Conservation (phyloP, 352 stramenopile genomes). For the Aphanomyces cochlioides region DNA sequence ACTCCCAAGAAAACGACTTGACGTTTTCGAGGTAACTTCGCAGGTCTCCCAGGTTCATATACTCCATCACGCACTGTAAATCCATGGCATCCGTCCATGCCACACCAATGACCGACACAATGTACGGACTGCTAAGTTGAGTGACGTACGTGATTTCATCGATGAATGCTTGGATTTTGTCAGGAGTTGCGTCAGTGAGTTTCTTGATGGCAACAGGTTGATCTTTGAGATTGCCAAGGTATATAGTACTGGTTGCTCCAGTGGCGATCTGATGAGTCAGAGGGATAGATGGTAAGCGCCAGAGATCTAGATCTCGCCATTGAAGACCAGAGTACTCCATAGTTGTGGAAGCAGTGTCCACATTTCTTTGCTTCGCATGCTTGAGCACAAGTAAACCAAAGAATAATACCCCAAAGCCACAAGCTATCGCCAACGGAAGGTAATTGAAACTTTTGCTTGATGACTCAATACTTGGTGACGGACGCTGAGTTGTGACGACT, state of each 20-base stretch:
- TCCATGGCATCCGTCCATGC: conserved; percentile 13
- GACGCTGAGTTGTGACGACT: not conserved
- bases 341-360: not conserved
- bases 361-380: not conserved
- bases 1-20: not conserved
- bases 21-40: not conserved
- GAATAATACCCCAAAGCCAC: not conserved
- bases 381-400: not conserved
- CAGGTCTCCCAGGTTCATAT: conserved; percentile 27
- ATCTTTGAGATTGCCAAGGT: not conserved
- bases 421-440: not conserved
- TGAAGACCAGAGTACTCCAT: not conserved
- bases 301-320: not conserved
- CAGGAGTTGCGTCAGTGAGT: not conserved
- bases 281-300: not conserved
- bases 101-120: conserved; percentile 14
- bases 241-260: not conserved
- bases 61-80: conserved; percentile 25
- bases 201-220: not conserved
- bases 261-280: not conserved
- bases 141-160: conserved; percentile 12
- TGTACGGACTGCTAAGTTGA: conserved; percentile 8
- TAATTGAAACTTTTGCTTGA: not conserved
- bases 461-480: not conserved
- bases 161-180: conserved; percentile 1